Percentiles rank a stretch among this genome's conserved stretches.
phyloP scores from a whole-genome alignment of 345 rosid genomes.

The Dipteronia dyeriana region DNA sequence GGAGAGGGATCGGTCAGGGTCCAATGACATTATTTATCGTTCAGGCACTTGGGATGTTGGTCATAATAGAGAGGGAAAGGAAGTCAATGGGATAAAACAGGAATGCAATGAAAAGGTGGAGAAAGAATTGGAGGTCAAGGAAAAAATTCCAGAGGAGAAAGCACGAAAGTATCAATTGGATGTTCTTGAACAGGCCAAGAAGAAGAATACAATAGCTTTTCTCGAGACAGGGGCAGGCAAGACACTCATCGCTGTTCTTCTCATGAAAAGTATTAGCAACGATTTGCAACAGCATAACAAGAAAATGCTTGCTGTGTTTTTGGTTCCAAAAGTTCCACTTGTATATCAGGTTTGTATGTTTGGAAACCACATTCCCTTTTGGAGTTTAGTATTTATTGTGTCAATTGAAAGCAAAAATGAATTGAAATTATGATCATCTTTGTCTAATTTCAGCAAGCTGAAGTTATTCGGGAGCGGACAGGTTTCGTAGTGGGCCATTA shows the following conservation, averaged over 20 bases:
- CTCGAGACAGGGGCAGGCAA: slow-evolving; percentile 99
- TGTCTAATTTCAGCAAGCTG: slow-evolving; percentile 77
- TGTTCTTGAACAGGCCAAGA: slow-evolving; percentile 95
- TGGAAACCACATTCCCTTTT: background rate
- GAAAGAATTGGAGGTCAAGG: slow-evolving; percentile 59
- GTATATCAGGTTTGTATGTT: slow-evolving; percentile 78
- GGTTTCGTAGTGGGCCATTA: slow-evolving; percentile 80
- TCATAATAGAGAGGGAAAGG: slow-evolving; percentile 50
- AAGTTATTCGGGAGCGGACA: slow-evolving; percentile 82
- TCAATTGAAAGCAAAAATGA: slow-evolving; percentile 11
- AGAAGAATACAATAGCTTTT: slow-evolving; percentile 88
- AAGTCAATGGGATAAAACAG: slow-evolving; percentile 35
- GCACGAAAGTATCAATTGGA: slow-evolving; percentile 93
- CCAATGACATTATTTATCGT: slow-evolving; percentile 74
- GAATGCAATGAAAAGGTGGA: slow-evolving; percentile 48
- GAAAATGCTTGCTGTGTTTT: slow-evolving; percentile 88
- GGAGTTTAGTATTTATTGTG: slow-evolving; percentile 4
- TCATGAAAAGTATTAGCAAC: slow-evolving; percentile 68
- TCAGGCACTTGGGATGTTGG: slow-evolving; percentile 85
- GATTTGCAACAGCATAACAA: slow-evolving; percentile 61
- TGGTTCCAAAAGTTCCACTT: slow-evolving; percentile 97
- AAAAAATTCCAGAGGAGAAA: slow-evolving; percentile 76
- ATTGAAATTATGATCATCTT: slow-evolving; percentile 17
- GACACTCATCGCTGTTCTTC: slow-evolving; percentile 91
- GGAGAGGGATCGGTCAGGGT: slow-evolving; percentile 86